Base-by-base conservation (phyloP, 805 yeast genomes). In the Wickerhamiella shivajii region DNA sequence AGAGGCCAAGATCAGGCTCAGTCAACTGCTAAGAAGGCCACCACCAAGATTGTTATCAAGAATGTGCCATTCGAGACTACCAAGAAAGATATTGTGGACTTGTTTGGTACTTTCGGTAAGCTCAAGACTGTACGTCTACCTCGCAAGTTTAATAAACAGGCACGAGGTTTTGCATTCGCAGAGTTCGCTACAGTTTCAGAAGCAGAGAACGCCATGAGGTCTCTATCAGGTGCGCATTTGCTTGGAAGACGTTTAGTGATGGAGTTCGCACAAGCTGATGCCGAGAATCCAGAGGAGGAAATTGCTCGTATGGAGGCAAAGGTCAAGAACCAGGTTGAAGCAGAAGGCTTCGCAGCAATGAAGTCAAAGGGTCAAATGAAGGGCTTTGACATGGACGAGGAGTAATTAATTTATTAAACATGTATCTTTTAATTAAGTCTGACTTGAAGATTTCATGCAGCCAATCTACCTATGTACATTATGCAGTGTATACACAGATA, bases 141-240 rank as follows among this genome's bases (percentile, higher is more conserved):
- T 20, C 78, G 79, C 70, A 90, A 90, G 55, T 85, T 87, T 61
- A 93, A 90, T 65, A 79, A 77, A 52, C 69, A 83, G 23, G 93
- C 96, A 9, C 74, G 98, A 53, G 98, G 98, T 53, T 90, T 90
- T 63, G 98, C 97, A 0, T 90, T 90, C 55, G 94, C 92, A 29
- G 98, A 90, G 58, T 90, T 78, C 52, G 63, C 78, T 8, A 61
- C 90, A 25, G 67, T 80, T 15, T 74, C 81, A 54, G 98, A 90
- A 56, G 96, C 98, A 1, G 93, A 78, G 52, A 72, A 66, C 51
- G 98, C 97, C 10, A 78, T 90, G 87, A 75, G 77, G 46, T 87
- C 85, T 52, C 67, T 90, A 43, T 78, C 76, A 52, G 98, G 98
- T 40, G 95, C 92, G 3, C 98, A 90, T 67, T 76, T 90, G 59